Conservation (phyloP, 805 yeast species). For the Debaryomyces castellii region DNA sequence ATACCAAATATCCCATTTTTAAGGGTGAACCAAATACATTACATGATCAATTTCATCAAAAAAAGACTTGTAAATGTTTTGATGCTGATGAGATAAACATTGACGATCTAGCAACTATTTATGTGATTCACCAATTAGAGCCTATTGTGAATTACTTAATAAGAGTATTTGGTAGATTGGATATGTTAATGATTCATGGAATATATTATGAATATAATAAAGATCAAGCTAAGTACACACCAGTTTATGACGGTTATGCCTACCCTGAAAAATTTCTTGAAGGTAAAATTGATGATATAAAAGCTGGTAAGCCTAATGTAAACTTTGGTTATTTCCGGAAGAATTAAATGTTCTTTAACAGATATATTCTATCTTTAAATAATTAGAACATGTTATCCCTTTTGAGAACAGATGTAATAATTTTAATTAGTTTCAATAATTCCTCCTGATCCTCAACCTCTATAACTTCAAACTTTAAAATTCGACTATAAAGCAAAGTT, state of each 20-base stretch:
- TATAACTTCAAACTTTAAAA: too few relatives aligned
- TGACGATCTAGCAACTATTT: conserved; percentile 33
- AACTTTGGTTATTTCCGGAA: conserved; percentile 19
- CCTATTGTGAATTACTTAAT: conserved; percentile 29
- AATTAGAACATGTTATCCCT: too few relatives aligned
- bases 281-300: conserved; percentile 7
- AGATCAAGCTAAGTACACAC: conserved; percentile 12
- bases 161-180: conserved; percentile 21
- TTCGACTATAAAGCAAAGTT: too few relatives aligned
- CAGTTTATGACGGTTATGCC: conserved; percentile 26
- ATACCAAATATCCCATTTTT: conserved; percentile 28
- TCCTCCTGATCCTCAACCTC: too few relatives aligned
- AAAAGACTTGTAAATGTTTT: conserved; percentile 20
- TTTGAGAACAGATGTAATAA: too few relatives aligned
- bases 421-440: too few relatives aligned
- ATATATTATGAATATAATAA: conserved; percentile 24
- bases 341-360: conserved; percentile 6
- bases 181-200: conserved; percentile 35
- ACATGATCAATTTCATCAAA: conserved; percentile 28
- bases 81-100: conserved; percentile 23
- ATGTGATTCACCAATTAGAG: conserved; percentile 32
- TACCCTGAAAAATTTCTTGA: conserved; percentile 24
- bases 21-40: conserved; percentile 36
- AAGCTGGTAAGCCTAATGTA: conserved; percentile 8
- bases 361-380: too few relatives aligned